phyloP scores from a whole-genome alignment of 495 filamentous ascomycete species.

The Xylaria grammica region DNA sequence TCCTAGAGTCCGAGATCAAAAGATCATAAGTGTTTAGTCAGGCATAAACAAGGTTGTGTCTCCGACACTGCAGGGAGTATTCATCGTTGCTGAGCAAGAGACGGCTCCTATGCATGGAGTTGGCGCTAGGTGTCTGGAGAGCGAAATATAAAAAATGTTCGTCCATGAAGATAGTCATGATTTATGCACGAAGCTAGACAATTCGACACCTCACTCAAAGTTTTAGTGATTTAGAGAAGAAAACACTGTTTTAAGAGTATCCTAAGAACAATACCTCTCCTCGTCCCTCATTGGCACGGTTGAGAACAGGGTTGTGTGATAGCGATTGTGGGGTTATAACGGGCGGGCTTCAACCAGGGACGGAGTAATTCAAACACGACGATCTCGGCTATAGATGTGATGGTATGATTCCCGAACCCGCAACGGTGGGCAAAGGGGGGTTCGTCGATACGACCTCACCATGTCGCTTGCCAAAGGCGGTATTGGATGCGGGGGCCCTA shows the following conservation, averaged over 20 bases:
- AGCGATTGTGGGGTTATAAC: neutral
- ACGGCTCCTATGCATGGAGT: neutral
- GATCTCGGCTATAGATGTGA: constrained; percentile 15
- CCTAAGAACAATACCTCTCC: neutral
- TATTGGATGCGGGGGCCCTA: constrained; percentile 5
- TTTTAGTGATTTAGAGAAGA: neutral
- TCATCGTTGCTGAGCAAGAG: neutral
- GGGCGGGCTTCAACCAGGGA: neutral
- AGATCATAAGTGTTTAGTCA: neutral
- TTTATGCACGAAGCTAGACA: neutral
- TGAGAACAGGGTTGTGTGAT: neutral
- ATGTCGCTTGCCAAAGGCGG: constrained; percentile 7
- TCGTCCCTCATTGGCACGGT: constrained; percentile 3
- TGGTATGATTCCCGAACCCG: constrained; percentile 1
- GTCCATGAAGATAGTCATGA: neutral
- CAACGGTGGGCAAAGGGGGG: neutral
- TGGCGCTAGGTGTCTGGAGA: neutral
- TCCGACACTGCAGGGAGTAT: neutral
- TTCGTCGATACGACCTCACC: constrained; percentile 9
- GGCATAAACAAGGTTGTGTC: neutral
- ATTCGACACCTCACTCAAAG: neutral
- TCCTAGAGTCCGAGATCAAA: neutral
- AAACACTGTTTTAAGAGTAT: neutral
- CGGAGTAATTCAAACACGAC: constrained; percentile 13
- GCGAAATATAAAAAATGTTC: neutral